These are phyloP conservation scores for Chlorella sp. DNA, from an alignment of 139 green algal genomes.

Conservation along the genomic window DNA sequence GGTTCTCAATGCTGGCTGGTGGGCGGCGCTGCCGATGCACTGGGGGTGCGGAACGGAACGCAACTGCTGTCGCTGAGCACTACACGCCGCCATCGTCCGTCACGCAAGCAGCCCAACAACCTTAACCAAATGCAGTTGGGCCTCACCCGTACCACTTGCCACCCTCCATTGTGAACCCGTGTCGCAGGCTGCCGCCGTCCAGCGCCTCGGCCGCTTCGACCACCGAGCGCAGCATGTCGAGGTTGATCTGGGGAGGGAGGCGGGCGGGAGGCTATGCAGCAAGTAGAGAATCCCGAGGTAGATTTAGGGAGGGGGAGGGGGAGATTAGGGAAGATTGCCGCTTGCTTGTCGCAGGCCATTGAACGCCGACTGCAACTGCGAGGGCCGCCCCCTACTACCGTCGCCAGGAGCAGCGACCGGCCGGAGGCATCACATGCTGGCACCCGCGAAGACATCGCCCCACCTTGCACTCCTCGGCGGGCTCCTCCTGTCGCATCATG, in stretches of 20 bases:
- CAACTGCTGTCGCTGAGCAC: no score
- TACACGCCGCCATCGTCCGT: no score
- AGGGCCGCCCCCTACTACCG: neutral
- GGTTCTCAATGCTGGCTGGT: neutral
- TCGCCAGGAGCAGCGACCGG: neutral
- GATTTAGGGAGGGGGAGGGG: neutral
- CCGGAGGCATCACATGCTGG: neutral
- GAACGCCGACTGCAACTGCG: neutral
- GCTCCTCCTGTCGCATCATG: neutral
- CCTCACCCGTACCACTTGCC: neutral
- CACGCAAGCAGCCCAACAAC: no score
- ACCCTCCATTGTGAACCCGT: constrained; percentile 14
- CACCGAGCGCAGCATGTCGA: constrained; percentile 6
- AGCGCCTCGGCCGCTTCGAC: constrained; percentile 17
- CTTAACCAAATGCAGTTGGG: neutral
- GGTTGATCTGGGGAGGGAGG: constrained; percentile 26
- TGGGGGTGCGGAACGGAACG: no score
- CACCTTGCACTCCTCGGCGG: constrained; percentile 16
- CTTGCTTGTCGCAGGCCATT: neutral
- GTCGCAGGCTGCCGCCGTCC: neutral
- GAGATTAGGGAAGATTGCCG: neutral
- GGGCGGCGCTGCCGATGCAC: no score
- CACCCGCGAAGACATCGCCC: no score
- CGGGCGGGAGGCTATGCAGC: no score
- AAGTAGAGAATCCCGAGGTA: no score